phyloP scores from a whole-genome alignment of 148 eudicot genomes.

The Vaccinium darrowii region DNA sequence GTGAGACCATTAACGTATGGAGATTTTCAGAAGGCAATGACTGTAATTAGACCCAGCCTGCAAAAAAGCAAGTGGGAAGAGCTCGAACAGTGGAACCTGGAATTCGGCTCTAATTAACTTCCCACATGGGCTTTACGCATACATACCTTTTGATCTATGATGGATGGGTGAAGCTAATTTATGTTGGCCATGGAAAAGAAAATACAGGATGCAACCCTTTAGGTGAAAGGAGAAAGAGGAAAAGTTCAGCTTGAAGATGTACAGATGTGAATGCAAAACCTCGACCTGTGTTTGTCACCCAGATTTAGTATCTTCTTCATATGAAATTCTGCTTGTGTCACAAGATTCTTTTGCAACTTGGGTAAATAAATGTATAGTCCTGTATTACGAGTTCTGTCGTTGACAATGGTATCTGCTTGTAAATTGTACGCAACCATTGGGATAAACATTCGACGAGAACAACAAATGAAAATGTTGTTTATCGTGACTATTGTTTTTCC shows the following conservation, averaged over 20 bases:
- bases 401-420: not conserved
- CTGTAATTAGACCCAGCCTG: constrained; percentile 82
- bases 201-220: not conserved
- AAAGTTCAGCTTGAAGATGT: not conserved
- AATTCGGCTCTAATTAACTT: constrained; percentile 72
- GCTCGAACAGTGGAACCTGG: constrained; percentile 82
- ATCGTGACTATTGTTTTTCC: not conserved
- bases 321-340: not conserved
- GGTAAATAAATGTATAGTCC: not conserved
- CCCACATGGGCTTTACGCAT: not conserved
- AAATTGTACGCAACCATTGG: not conserved
- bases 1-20: constrained; percentile 68
- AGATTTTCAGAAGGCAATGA: constrained; percentile 79
- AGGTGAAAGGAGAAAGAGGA: not conserved
- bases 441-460: not conserved
- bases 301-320: not conserved
- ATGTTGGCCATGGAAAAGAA: not conserved
- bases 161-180: not conserved
- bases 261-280: not conserved
- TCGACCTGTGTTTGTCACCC: not conserved
- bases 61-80: constrained; percentile 91
- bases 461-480: not conserved
- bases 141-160: not conserved
- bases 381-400: not conserved
- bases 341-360: not conserved